phyloP scores from a whole-genome alignment of 2,329 filamentous ascomycete species.

The Cladosporium sp. region DNA sequence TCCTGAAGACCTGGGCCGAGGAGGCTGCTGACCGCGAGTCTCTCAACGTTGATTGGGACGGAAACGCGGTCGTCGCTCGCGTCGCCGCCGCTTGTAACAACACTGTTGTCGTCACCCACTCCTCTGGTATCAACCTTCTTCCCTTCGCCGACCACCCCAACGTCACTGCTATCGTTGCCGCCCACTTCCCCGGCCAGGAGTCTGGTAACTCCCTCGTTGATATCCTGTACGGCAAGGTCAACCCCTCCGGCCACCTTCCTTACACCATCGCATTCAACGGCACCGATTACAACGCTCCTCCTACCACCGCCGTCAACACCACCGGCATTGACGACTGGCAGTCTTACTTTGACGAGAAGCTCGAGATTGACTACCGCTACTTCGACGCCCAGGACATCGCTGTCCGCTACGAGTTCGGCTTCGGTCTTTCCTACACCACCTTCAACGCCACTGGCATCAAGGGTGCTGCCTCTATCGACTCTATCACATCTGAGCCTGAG shows the following conservation, averaged over 20 bases:
- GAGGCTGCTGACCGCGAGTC: constrained; percentile 37
- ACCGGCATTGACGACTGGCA: constrained; percentile 45
- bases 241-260: constrained; percentile 54
- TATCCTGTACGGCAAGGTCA: constrained; percentile 42
- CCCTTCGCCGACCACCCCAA: constrained; percentile 45
- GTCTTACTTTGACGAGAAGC: constrained; percentile 74
- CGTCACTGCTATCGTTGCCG: constrained; percentile 44
- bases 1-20: constrained; percentile 56
- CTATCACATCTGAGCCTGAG: constrained; percentile 26
- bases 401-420: constrained; percentile 81
- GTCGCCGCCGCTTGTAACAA: constrained; percentile 22
- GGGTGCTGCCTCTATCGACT: constrained; percentile 32
- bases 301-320: constrained; percentile 35
- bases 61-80: constrained; percentile 26
- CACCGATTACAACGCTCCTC: constrained; percentile 22
- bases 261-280: constrained; percentile 28
- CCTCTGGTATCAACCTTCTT: constrained; percentile 45
- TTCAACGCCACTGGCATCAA: constrained; percentile 53
- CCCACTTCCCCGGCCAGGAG: constrained; percentile 46
- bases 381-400: constrained; percentile 72
- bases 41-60: constrained; percentile 17
- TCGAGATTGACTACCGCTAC: constrained; percentile 84
- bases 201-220: constrained; percentile 42
- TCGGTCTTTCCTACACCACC: constrained; percentile 74
- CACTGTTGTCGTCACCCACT: constrained; percentile 48